Percentiles rank a stretch among this genome's conserved stretches.
Conservation (phyloP, 1,284 basidiomycete genomes). For the Ceratobasidium sp. region DNA sequence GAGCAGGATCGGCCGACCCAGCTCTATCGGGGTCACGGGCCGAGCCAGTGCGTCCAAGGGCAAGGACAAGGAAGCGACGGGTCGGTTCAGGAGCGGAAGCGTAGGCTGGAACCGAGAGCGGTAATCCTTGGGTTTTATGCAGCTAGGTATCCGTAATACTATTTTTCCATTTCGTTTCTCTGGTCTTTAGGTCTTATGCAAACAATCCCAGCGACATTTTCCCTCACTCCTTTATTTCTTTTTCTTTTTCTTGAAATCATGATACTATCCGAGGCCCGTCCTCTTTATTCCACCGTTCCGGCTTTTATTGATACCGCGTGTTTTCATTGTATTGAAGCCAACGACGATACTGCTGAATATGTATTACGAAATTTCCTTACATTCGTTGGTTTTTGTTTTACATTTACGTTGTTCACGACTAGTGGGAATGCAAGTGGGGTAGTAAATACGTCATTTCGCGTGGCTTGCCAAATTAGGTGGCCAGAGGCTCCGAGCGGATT, state of each 20-base stretch:
- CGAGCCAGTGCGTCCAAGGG: not conserved
- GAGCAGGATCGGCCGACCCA: slow-evolving; percentile 31
- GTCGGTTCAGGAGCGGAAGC: slow-evolving; percentile 26
- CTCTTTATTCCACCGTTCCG: not conserved
- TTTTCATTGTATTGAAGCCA: slow-evolving; percentile 33
- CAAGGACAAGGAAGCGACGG: slow-evolving; percentile 10
- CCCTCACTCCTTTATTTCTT: not conserved
- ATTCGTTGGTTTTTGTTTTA: not conserved
- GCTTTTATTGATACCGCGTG: slow-evolving; percentile 21
- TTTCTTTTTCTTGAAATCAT: slow-evolving; percentile 1
- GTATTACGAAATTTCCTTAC: slow-evolving; percentile 21
- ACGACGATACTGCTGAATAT: slow-evolving; percentile 4
- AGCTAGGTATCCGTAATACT: not conserved
- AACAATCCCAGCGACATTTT: not conserved
- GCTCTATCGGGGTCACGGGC: slow-evolving; percentile 14
- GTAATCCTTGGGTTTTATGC: not conserved
- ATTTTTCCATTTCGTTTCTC: not conserved
- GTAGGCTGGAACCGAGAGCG: slow-evolving; percentile 27
- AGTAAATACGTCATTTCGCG: no score
- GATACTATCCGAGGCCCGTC: not conserved
- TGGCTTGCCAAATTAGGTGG: no score
- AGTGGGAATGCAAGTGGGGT: no score
- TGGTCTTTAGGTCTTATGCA: slow-evolving; percentile 1
- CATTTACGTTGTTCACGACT: no score
- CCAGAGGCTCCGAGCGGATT: no score